Percentiles rank a stretch among this genome's conserved stretches.
Conservation (phyloP, 768 basidiomycete genomes). For the Rhizopogon rudus region DNA sequence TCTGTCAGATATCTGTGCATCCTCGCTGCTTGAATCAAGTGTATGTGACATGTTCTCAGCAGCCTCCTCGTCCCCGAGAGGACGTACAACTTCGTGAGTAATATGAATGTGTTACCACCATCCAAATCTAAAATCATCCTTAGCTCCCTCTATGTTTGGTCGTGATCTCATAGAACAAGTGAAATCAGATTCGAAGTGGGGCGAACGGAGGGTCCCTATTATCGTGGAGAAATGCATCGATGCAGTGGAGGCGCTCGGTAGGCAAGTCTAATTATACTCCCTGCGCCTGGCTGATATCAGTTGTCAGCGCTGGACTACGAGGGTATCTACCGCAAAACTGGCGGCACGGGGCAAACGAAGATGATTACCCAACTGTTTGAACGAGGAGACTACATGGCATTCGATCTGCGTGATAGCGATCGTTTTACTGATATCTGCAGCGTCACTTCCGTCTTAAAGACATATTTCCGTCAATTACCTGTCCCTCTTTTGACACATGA, state of each 20-base stretch:
- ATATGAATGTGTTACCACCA: conserved; percentile 2
- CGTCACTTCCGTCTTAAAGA: conserved; percentile 94
- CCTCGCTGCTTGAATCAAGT: conserved; percentile 76
- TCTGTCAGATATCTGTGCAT: conserved; percentile 83
- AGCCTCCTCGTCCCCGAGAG: conserved; percentile 28
- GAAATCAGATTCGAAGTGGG: conserved; percentile 53
- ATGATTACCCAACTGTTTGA: conserved; percentile 93
- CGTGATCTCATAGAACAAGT: conserved; percentile 85
- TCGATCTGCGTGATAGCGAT: conserved; percentile 83
- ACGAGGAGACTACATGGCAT: conserved; percentile 81
- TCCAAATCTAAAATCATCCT: conserved; percentile 9
- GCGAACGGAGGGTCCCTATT: conserved; percentile 67
- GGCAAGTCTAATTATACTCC: conserved; percentile 18
- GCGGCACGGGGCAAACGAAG: conserved; percentile 89
- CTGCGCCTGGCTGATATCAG: not conserved
- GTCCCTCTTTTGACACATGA: conserved; percentile 87
- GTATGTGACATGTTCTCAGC: conserved; percentile 60
- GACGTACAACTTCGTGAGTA: conserved; percentile 17
- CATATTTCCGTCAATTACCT: conserved; percentile 91
- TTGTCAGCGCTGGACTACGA: conserved; percentile 84
- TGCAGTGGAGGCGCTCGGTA: conserved; percentile 85
- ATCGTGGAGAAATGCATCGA: conserved; percentile 96
- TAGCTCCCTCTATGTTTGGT: conserved; percentile 91
- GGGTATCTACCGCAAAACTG: conserved; percentile 97
- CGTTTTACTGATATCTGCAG: conserved; percentile 97